Base-by-base conservation (phyloP, 768 basidiomycete species). In the Calocybe indica region DNA sequence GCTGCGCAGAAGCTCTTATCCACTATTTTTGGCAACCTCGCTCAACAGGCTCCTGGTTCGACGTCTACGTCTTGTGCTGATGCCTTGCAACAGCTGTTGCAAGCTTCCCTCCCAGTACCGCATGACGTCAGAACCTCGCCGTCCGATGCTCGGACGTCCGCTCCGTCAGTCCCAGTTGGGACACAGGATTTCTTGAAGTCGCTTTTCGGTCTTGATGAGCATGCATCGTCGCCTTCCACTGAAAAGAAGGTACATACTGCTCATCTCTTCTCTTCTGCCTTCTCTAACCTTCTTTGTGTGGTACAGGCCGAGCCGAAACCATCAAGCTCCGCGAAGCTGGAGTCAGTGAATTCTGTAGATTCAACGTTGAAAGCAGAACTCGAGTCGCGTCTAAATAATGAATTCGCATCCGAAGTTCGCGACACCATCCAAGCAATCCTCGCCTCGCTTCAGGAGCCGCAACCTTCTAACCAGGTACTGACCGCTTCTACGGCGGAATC, bases 361-460 rank as follows among this genome's bases (percentile, higher is more conserved):
- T 34, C 41, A 5, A 52, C 52, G 7, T 52, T 68, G 14, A 66
- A 61, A 50, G 56, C 63, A 30, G 56, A 67, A 43, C 63, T 69
- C 7, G 62, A 65, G 48, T 46, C 59, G 15, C 64, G 67, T 22
- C 55, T 66, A 8, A 53, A 61, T 42, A 59, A 58, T 15, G 63
- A 68, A 41, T 52, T 58, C 11, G 55, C 58, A 10, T 50, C 56
- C 10, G 70, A 71, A 54, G 58, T 68, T 36, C 60, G 59, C n/a
- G 72, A 74, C 41, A 71, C 69, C 22, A 67, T 67, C 30, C 65
- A 71, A 47, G 70, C 68, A 29, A 62, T 71, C 47, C 57, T 71
- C 44, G 62, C 63, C 46, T 70, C 69, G 15, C 62, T 70, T 15
- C 42, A 54, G 10, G 60, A 62, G n/a, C 40, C 49, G 13, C 5